phyloP scores from a whole-genome alignment of 73 alveolate genomes.

The Paraurostyla sp. region DNA sequence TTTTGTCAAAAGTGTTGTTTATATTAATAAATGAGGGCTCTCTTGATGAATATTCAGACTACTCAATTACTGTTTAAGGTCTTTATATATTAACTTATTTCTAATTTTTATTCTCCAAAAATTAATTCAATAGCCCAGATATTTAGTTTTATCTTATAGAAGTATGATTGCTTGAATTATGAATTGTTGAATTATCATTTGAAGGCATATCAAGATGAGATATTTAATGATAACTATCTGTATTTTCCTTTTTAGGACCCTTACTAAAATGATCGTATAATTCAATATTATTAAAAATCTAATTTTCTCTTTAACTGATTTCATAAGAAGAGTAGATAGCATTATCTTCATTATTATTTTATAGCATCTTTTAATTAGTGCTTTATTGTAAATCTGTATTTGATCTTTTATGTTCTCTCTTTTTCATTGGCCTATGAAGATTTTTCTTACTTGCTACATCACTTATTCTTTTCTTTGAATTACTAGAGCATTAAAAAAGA shows the following conservation, averaged over 20 bases:
- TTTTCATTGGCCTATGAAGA: background rate
- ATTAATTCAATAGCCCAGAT: background rate
- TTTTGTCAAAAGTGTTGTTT: too few relatives aligned
- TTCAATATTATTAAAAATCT: background rate
- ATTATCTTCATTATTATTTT: background rate
- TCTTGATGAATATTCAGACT: background rate
- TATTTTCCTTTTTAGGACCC: background rate
- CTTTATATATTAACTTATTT: background rate
- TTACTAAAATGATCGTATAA: background rate
- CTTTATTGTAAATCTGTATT: background rate
- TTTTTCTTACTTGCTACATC: background rate
- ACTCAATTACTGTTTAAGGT: background rate
- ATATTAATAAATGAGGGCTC: background rate
- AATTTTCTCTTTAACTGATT: background rate
- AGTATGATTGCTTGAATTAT: background rate
- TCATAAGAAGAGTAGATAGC: background rate
- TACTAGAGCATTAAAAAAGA: background rate
- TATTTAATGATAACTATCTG: background rate
- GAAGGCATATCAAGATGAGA: slow-evolving; percentile 13
- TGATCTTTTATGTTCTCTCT: slow-evolving; percentile 1
- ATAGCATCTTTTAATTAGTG: background rate
- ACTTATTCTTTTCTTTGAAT: background rate
- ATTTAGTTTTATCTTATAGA: background rate
- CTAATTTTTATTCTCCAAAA: background rate
- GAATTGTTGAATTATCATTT: background rate